Conservation (phyloP, 2,329 filamentous ascomycete genomes). For the Fusarium tricinctum region DNA sequence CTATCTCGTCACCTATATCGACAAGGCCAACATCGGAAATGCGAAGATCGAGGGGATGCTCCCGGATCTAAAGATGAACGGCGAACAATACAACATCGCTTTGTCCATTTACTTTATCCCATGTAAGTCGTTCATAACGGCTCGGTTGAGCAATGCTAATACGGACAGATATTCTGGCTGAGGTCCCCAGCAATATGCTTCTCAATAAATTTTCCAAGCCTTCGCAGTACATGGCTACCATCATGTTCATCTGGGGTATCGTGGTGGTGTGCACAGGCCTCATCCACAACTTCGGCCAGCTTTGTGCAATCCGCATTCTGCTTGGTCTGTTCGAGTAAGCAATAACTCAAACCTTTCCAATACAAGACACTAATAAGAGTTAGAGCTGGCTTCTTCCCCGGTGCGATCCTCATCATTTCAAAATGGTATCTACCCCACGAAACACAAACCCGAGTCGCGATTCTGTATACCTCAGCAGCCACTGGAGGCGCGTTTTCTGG, state of each 20-base stretch:
- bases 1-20: conserved; percentile 36
- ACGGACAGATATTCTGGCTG: conserved; percentile 20
- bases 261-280: conserved; percentile 30
- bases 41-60: conserved; percentile 40
- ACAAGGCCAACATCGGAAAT: conserved; percentile 40
- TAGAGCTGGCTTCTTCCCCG: conserved; percentile 51
- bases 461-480: conserved; percentile 49
- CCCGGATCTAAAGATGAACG: conserved; percentile 25
- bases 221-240: conserved; percentile 35
- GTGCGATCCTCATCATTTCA: conserved; percentile 49
- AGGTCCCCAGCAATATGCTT: conserved; percentile 39
- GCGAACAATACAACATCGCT: conserved; percentile 38
- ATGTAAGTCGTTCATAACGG: background rate
- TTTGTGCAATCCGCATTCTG: conserved; percentile 26
- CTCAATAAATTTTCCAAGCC: conserved; percentile 37
- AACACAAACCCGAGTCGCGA: conserved; percentile 48
- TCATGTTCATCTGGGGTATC: conserved; percentile 38
- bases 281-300: conserved; percentile 33
- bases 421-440: conserved; percentile 53
- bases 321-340: conserved; percentile 35
- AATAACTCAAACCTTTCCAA: accelerated
- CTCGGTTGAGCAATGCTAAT: background rate
- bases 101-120: conserved; percentile 39
- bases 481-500: conserved; percentile 46
- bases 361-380: background rate